Evolutionary conservation across 2,329 filamentous ascomycete species (phyloP).

Genomic region (Cladosporium sp.): DNA sequence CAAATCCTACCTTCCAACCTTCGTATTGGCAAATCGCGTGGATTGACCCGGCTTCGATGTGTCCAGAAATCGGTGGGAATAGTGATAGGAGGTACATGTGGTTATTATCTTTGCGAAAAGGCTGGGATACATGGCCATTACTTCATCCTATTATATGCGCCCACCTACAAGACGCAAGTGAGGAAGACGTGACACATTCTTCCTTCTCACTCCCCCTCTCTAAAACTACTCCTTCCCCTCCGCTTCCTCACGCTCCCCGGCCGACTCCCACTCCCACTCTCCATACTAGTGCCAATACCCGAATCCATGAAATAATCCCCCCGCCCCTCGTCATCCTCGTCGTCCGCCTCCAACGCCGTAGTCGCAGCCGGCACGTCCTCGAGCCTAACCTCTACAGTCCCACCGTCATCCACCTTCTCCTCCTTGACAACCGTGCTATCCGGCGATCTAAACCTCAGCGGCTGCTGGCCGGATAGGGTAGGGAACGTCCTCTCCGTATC

Average conservation of each 20-base stretch:
- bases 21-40: too few relatives aligned
- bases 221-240: conserved; percentile 21
- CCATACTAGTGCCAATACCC: conserved; percentile 47
- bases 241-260: conserved; percentile 28
- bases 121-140: too few relatives aligned
- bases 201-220: conserved; percentile 5
- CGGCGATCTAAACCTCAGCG: conserved; percentile 31
- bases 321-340: conserved; percentile 44
- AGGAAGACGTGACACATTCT: too few relatives aligned
- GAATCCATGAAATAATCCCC: conserved; percentile 43
- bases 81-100: too few relatives aligned
- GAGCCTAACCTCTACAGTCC: neutral
- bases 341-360: conserved; percentile 29
- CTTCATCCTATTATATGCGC: too few relatives aligned
- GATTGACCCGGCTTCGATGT: too few relatives aligned
- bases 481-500: conserved; percentile 49
- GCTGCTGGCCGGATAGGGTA: conserved; percentile 40
- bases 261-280: conserved; percentile 31
- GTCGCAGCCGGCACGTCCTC: conserved; percentile 5
- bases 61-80: too few relatives aligned
- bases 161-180: too few relatives aligned
- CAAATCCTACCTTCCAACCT: too few relatives aligned
- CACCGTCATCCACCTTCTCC: conserved; percentile 26
- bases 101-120: too few relatives aligned
- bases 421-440: conserved; percentile 25